A percentile compares a stretch with the other conserved stretches of the same genome.
Conservation (phyloP, 169 alveolate species). For the Fabrea salina region DNA sequence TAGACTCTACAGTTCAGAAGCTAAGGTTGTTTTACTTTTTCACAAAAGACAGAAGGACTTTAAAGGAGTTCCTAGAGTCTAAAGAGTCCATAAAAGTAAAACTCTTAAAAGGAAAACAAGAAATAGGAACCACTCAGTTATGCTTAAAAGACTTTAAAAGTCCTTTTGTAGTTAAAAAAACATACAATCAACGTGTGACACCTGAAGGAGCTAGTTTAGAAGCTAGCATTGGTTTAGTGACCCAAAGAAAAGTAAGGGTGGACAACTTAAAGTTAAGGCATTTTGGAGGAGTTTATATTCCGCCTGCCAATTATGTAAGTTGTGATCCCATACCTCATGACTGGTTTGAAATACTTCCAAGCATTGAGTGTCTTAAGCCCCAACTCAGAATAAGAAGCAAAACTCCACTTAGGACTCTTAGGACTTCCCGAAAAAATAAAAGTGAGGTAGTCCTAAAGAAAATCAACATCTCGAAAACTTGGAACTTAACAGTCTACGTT, state of each 20-base stretch:
- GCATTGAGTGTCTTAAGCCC: background rate
- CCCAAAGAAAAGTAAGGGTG: background rate
- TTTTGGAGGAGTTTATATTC: background rate
- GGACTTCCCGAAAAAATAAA: too few relatives aligned
- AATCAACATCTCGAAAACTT: too few relatives aligned
- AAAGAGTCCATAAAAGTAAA: background rate
- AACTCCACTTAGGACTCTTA: too few relatives aligned
- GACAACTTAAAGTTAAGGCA: background rate
- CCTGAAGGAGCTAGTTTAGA: background rate
- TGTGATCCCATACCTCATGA: background rate
- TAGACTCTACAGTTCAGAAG: background rate
- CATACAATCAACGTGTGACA: background rate
- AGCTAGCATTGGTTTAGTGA: background rate
- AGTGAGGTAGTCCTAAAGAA: too few relatives aligned
- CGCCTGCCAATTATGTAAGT: background rate
- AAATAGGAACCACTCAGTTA: background rate
- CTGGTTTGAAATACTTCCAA: background rate
- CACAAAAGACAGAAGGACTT: background rate
- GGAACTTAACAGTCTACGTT: too few relatives aligned
- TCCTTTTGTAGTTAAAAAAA: background rate
- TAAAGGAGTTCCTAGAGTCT: background rate
- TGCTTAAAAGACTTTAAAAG: background rate
- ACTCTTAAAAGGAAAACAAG: background rate
- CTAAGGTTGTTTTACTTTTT: background rate
- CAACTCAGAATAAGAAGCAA: too few relatives aligned